Base-by-base conservation (phyloP, 148 eudicot species). In the Vaccinium darrowii region DNA sequence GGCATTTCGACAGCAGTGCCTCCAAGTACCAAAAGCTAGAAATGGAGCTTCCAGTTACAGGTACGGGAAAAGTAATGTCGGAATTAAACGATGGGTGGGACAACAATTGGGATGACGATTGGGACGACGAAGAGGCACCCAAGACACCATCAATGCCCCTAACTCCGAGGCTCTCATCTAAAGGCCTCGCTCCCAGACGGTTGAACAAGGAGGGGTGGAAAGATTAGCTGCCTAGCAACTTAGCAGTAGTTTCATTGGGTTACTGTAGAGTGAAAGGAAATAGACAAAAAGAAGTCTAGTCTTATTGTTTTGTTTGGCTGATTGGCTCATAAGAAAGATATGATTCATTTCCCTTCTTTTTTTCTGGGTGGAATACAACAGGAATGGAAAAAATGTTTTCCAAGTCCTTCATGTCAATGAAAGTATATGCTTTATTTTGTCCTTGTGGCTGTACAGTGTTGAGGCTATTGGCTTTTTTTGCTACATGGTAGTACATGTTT, bases 81-180 rank as follows among this genome's bases (percentile, higher is more conserved):
- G 84, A 86, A 9, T 33, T 78, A 30, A 87, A 78, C 18, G 92
- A 88, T 57, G 89, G 89, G 47, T 94, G 98, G 98, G 94, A 94
- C 79, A 79, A 90, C 72, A 89, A 88, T 80, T 93, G 96, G 98
- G 92, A 90, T 56, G 94, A 94, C 23, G 83, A 47, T 79, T 92
- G 96, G 94, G 95, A 90, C 67, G 95, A 93, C 25, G 98, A 92
- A 53, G 98, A 94, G 74, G 95, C 96, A 16, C 92, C 95, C 50
- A 88, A 76, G 39, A 90, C 94, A 16, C 93, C 98, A 15, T 90
- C 91, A 16, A 74, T 91, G 91, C 95, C 95, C 19, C 83, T 88
- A 11, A 94, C 98, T 47, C 95, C 98, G 6, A 92, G 87, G 54
- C 87, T 93, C 69, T 93, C 98, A 8, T 87, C 93, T 30, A 89